Conservation (phyloP, 257 asterid genomes). For the Ligustrum vulgare region DNA sequence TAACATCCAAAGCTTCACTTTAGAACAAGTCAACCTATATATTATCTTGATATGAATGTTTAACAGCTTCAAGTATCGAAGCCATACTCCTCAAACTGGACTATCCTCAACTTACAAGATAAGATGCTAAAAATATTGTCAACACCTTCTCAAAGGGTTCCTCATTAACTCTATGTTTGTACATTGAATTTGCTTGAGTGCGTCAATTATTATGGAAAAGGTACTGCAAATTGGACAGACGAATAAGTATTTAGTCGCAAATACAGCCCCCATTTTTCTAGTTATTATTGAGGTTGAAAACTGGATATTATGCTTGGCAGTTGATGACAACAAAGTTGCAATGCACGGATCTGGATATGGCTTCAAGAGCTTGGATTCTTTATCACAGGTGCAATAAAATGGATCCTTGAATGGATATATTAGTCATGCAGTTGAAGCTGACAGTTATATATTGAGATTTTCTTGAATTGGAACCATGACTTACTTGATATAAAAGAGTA, state of each 20-base stretch:
- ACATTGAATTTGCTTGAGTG: conserved; percentile 4
- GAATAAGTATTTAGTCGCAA: not conserved
- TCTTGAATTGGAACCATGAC: conserved; percentile 8
- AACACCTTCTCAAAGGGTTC: not conserved
- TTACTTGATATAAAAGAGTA: conserved; percentile 9
- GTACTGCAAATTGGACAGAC: not conserved
- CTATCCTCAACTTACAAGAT: conserved; percentile 11
- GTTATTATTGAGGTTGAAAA: not conserved
- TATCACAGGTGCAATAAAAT: conserved; percentile 10
- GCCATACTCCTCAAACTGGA: not conserved
- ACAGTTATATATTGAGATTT: conserved; percentile 10
- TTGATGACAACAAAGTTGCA: conserved; percentile 20
- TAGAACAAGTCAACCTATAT: not conserved
- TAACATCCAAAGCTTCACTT: not conserved
- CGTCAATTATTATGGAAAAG: not conserved
- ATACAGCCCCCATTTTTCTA: not conserved
- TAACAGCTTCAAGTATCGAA: not conserved
- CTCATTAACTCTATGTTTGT: not conserved
- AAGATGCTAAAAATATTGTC: not conserved
- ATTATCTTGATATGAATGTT: not conserved
- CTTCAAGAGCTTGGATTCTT: conserved; percentile 12
- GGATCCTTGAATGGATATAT: conserved; percentile 3
- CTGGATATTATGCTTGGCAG: conserved; percentile 6
- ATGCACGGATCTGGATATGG: conserved; percentile 17
- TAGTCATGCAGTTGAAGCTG: conserved; percentile 20